phyloP scores from a whole-genome alignment of 768 basidiomycete species.

The Hebeloma cylindrosporum region DNA sequence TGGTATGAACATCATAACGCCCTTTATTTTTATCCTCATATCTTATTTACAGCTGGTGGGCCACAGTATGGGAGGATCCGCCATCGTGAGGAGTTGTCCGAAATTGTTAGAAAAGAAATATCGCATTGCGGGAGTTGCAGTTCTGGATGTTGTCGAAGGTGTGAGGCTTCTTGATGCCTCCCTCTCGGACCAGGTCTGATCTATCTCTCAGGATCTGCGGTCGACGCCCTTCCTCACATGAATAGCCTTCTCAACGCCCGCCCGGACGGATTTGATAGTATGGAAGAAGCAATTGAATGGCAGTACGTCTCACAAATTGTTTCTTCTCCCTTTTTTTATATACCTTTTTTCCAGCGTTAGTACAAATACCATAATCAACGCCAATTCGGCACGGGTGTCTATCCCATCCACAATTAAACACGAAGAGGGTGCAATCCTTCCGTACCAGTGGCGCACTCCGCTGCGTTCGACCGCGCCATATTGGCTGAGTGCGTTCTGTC shows the following conservation, averaged over 20 bases:
- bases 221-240: conserved; percentile 95
- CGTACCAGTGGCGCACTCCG: conserved; percentile 81
- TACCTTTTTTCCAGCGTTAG: conserved; percentile 51
- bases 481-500: conserved; percentile 70
- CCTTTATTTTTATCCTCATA: neutral
- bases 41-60: conserved; percentile 65
- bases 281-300: conserved; percentile 91
- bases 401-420: conserved; percentile 76
- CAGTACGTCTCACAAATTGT: conserved; percentile 60
- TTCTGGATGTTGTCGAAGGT: conserved; percentile 92
- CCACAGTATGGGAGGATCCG: conserved; percentile 96
- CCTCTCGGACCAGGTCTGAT: neutral
- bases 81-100: conserved; percentile 72
- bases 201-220: conserved; percentile 67
- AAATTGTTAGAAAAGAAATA: conserved; percentile 67
- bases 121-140: conserved; percentile 71
- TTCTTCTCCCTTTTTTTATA: neutral
- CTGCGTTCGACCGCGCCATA: conserved; percentile 82
- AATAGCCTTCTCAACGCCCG: conserved; percentile 80
- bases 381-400: conserved; percentile 82
- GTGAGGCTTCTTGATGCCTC: neutral
- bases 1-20: conserved; percentile 48
- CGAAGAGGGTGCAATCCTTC: conserved; percentile 36
- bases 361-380: conserved; percentile 81
- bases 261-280: conserved; percentile 80